Evolutionary conservation across 2,329 filamentous ascomycete species (phyloP).

Genomic region (Cercospora sojina): DNA sequence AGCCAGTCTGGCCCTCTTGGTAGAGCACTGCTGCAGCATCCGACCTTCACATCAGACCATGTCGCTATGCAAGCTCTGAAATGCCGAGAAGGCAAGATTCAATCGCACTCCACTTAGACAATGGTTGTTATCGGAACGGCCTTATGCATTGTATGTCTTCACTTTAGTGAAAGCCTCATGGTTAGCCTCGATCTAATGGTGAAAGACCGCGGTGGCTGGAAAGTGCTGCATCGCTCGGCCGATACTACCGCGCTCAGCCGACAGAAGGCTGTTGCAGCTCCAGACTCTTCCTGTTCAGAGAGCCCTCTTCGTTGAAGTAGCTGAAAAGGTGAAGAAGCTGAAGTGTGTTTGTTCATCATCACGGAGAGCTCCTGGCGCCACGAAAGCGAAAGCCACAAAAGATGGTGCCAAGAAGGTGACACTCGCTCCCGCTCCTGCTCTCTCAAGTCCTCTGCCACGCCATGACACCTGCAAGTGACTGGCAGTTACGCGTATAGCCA

Average conservation of each 20-base stretch:
- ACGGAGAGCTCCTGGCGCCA: background rate
- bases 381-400: background rate
- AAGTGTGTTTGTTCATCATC: background rate
- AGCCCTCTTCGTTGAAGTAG: background rate
- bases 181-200: background rate
- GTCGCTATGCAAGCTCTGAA: background rate
- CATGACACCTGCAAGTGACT: background rate
- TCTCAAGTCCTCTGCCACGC: background rate
- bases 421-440: background rate
- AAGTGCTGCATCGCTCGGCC: background rate
- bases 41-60: background rate
- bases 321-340: background rate
- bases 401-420: background rate
- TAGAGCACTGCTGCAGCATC: background rate
- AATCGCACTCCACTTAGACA: background rate
- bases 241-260: background rate
- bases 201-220: background rate
- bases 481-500: background rate
- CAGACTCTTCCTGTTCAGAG: background rate
- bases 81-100: background rate
- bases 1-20: background rate
- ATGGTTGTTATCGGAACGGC: background rate
- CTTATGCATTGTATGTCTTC: background rate
- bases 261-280: background rate
- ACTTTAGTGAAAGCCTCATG: background rate